These are phyloP conservation scores for Cardamine occulta DNA, from an alignment of 345 rosid species.

Conservation along the genomic window DNA sequence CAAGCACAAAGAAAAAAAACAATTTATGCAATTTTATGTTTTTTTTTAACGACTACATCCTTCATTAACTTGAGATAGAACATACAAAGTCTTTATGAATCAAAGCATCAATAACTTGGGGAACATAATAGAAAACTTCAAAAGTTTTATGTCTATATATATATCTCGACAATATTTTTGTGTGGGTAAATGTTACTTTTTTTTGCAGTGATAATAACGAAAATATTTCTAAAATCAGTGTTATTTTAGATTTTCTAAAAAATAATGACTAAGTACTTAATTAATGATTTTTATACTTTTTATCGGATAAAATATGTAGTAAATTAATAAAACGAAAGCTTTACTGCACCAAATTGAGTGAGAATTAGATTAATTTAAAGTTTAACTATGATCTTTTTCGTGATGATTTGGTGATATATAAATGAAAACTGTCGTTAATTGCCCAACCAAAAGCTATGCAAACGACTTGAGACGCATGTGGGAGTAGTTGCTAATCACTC, in stretches of 20 bases:
- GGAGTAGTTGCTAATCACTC: constrained; percentile 30
- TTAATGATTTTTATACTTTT: neutral
- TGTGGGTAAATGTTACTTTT: neutral
- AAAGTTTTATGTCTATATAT: too few relatives aligned
- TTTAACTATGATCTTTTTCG: neutral
- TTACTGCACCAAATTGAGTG: neutral
- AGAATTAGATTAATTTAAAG: neutral
- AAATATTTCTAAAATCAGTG: neutral
- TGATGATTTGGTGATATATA: constrained; percentile 18
- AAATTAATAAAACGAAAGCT: neutral
- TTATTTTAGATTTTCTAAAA: neutral
- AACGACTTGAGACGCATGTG: constrained; percentile 40
- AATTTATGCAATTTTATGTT: neutral
- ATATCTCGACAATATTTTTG: too few relatives aligned
- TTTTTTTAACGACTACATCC: too few relatives aligned
- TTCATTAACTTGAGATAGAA: too few relatives aligned
- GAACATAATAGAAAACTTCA: too few relatives aligned
- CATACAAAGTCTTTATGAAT: too few relatives aligned
- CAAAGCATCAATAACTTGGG: too few relatives aligned
- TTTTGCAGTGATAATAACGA: neutral
- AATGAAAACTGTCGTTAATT: constrained; percentile 27
- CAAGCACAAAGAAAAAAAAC: neutral
- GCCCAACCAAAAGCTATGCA: constrained; percentile 35
- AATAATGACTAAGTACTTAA: neutral
- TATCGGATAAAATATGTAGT: neutral